Evolutionary conservation across 805 yeast species (phyloP), one percentile per base, ranked within the genome.

Genomic region (Yarrowia phangngaensis): DNA sequence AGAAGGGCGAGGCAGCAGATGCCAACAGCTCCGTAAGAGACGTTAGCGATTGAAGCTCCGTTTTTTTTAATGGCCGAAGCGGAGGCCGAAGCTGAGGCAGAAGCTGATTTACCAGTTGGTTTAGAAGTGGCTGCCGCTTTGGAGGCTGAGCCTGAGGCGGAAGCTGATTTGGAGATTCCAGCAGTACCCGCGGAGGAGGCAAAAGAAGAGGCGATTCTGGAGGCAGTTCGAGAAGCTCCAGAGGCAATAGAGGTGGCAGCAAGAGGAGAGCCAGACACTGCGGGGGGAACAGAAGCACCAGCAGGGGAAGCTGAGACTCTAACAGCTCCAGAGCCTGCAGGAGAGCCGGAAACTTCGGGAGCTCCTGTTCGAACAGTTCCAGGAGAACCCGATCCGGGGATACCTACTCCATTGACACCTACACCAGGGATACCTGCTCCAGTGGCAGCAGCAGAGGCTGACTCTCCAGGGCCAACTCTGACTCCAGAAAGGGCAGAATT

Each of bases 201-300:
- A 19, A 28, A 29, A 14, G 20, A 40, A 28, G 40, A 17, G 27
- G 41, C 38, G 13, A 27, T 29, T 29, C 19, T 7, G 12, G 33
- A 29, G 33, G 33, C 19, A 15, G 19, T 7, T 7, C 24, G 9
- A 9, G 24, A 22, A 22, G 24, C 24, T 28, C 24, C 24, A 22
- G 24, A 22, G 12, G 12, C n/a, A n/a, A 26, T 40, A 14, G 51
- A 20, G 12, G 29, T 28, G 16, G 46, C 22, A 15, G n/a, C n/a
- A n/a, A n/a, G n/a, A n/a, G n/a, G n/a, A n/a, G n/a, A n/a, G n/a
- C n/a, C n/a, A n/a, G n/a, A n/a, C n/a, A n/a, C n/a, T n/a, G n/a
- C n/a, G 59, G 65, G 58, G 54, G 66, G 65, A 45, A 67, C 61
- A 47, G 59, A 52, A 48, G 60, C 64, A 35, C 66, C 60, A 51